Base-by-base conservation (phyloP, 139 green algal species). In the Parachlorella kessleri region DNA sequence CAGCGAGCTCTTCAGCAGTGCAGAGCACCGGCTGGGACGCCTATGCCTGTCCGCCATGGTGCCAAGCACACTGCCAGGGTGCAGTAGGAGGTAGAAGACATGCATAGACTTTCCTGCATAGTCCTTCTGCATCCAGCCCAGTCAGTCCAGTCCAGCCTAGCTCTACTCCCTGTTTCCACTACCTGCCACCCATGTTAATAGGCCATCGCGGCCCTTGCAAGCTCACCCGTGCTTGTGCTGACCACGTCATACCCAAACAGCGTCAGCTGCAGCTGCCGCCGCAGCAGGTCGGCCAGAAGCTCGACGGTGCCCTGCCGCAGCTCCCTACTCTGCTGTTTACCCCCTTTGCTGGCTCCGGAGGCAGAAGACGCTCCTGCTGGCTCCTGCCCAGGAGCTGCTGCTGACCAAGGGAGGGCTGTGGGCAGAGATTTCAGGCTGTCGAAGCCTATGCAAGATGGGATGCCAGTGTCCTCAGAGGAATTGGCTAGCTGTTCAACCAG, bases 191-290 rank as follows among this genome's bases (percentile, higher is more conserved):
- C n/a, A n/a, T n/a, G n/a, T n/a, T n/a, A n/a, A n/a, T n/a, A n/a
- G n/a, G n/a, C n/a, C n/a, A n/a, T n/a, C n/a, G n/a, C n/a, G n/a
- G n/a, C n/a, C n/a, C n/a, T n/a, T n/a, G n/a, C n/a, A n/a, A n/a
- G n/a, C 48, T 59, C 21, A 28, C 48, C 48, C 21, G 48, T 59
- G 48, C 21, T 59, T 14, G 14, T 59, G 48, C 14, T 59, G 14
- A 95, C 83, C 2, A 92, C 69, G 70, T 95, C 91, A 67, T 94
- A 95, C 0, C 91, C 91, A 88, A 95, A 94, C 68, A 95, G 79
- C 8, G 83, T 88, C 9, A 95, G 85, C 9, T 84, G 87, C 55
- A 94, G 66, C n/a, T 78, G 32, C 10, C 53, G 26, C 23, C 79
- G 78, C 24, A 95, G 76, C 53, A 76, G 65, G 0, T 9, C 64